A percentile compares a stretch with the other conserved stretches of the same genome.
Conservation (phyloP, 1,139 yeast species). For the Geotrichum reessii region DNA sequence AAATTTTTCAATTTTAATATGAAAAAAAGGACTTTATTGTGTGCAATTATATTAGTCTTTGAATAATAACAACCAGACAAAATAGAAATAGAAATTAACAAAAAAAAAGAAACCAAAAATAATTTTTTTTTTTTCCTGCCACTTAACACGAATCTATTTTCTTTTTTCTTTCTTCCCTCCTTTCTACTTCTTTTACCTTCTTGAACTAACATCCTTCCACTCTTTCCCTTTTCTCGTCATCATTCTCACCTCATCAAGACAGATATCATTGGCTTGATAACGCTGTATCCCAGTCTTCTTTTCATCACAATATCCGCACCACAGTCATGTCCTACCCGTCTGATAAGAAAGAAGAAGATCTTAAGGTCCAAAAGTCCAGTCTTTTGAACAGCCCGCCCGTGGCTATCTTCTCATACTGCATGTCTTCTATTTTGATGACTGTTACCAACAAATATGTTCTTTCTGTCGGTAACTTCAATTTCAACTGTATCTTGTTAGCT, state of each 20-base stretch:
- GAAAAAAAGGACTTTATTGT: too few relatives aligned
- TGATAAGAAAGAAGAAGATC: constrained; percentile 19
- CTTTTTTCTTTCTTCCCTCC: constrained; percentile 1
- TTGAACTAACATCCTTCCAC: neutral
- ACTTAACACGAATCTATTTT: neutral
- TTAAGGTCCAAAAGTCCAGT: constrained; percentile 11
- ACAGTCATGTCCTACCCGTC: constrained; percentile 12
- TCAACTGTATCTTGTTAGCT: constrained; percentile 77
- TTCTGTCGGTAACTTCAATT: constrained; percentile 74
- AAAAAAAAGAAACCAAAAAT: neutral
- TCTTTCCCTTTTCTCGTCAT: neutral
- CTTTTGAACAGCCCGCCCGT: constrained; percentile 70
- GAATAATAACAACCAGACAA: neutral
- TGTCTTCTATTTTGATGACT: constrained; percentile 94
- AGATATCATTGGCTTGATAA: neutral
- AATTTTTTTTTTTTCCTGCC: neutral
- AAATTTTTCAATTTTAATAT: neutral
- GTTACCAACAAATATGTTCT: constrained; percentile 93
- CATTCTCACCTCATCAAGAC: neutral
- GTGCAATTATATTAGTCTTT: neutral
- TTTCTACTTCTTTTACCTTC: neutral
- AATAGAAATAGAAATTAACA: neutral
- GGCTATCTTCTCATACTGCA: constrained; percentile 82
- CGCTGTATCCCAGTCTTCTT: neutral
- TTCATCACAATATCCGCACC: neutral